These are phyloP conservation scores for Phyllostachys edulis DNA, from an alignment of 176 grass and related monocot genomes.

Conservation along the genomic window DNA sequence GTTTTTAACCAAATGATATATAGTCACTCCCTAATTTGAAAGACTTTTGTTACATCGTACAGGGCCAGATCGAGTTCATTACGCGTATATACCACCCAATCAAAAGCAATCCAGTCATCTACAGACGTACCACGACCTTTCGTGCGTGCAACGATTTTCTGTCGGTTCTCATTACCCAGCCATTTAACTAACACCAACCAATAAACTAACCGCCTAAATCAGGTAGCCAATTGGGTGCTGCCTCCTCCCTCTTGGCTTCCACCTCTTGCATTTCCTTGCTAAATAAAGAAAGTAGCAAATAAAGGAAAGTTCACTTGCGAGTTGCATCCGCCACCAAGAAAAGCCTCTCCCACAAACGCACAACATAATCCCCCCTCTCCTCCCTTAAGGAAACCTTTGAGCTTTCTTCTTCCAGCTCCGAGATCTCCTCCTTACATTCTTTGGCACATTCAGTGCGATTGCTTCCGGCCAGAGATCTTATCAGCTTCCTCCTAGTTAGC, in stretches of 20 bases:
- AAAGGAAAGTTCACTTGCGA: conserved; percentile 49
- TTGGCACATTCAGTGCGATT: conserved; percentile 17
- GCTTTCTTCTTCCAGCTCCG: conserved; percentile 50
- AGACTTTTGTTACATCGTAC: not conserved
- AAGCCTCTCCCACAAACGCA: conserved; percentile 38
- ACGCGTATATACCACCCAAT: not conserved
- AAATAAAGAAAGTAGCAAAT: conserved; percentile 60
- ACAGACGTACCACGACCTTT: conserved; percentile 7
- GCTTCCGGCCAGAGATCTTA: conserved; percentile 11
- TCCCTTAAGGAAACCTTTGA: conserved; percentile 43
- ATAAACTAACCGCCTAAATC: conserved; percentile 35
- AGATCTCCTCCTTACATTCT: conserved; percentile 43
- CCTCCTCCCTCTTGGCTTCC: not conserved
- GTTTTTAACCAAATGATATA: too few relatives aligned
- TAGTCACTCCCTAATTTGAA: not conserved
- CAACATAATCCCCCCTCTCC: conserved; percentile 17
- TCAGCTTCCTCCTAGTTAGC: not conserved
- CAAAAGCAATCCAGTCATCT: not conserved
- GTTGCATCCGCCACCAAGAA: conserved; percentile 47
- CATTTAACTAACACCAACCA: conserved; percentile 26
- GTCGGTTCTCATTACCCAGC: not conserved
- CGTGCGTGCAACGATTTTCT: conserved; percentile 25
- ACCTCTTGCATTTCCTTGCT: conserved; percentile 25
- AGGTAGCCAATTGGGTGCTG: conserved; percentile 41
- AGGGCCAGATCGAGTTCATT: not conserved